phyloP scores from a whole-genome alignment of 768 basidiomycete species.

The Lactifluus pinguis region DNA sequence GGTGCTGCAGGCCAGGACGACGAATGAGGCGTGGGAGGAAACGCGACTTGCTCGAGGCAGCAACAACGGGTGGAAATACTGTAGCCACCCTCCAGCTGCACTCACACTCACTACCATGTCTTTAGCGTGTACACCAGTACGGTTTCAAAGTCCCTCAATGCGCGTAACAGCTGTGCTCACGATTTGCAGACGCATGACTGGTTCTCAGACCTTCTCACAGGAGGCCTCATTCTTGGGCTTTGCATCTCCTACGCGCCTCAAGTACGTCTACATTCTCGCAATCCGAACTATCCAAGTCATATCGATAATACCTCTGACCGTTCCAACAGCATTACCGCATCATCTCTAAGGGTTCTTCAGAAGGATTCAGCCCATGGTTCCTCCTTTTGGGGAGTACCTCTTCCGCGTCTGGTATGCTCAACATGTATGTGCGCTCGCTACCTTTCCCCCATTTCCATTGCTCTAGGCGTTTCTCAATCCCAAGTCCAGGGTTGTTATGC shows the following conservation, averaged over 20 bases:
- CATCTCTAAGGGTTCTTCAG: constrained; percentile 64
- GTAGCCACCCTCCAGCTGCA: background rate
- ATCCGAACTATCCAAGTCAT: background rate
- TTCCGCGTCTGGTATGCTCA: constrained; percentile 73
- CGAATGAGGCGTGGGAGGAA: too few species aligned
- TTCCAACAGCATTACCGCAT: constrained; percentile 65
- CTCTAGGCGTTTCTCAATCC: constrained; percentile 6
- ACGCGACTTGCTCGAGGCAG: background rate
- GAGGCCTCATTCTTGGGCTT: constrained; percentile 19
- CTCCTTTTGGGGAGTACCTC: constrained; percentile 83
- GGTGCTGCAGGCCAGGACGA: too few species aligned
- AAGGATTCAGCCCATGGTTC: constrained; percentile 90
- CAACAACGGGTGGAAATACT: background rate
- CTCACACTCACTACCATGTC: constrained; percentile 10
- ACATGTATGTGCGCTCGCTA: constrained; percentile 46
- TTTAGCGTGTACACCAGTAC: constrained; percentile 13
- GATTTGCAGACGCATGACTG: constrained; percentile 16
- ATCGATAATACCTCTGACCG: background rate
- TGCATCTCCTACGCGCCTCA: constrained; percentile 21
- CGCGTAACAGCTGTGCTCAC: background rate
- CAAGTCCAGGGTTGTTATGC: constrained; percentile 60
- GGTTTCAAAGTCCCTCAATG: background rate
- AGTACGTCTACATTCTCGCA: background rate
- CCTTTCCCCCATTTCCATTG: constrained; percentile 4
- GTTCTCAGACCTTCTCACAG: constrained; percentile 18